A percentile compares a stretch with the other conserved stretches of the same genome.
Evolutionary conservation across 2,329 filamentous ascomycete genomes (phyloP).

Genomic region (Elsinoe fawcettii): DNA sequence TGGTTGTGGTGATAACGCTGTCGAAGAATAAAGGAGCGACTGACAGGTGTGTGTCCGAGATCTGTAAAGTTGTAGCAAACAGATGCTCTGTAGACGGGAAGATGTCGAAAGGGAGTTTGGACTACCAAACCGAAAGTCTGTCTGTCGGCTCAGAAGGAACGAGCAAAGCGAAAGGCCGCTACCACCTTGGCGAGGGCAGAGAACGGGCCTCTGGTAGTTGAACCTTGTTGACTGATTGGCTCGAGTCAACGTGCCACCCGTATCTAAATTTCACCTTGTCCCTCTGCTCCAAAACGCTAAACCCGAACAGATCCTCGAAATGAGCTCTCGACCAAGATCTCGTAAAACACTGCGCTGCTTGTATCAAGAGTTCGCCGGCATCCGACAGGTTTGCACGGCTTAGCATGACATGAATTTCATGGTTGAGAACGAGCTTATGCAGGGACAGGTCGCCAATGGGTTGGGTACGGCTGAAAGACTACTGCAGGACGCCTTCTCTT

Average conservation of each 20-base stretch:
- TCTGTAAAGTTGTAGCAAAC: neutral
- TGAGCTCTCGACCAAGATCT: slow-evolving; percentile 12
- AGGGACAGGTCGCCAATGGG: neutral
- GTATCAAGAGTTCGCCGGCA: neutral
- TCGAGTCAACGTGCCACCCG: slow-evolving; percentile 7
- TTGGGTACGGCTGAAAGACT: neutral
- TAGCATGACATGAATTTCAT: neutral
- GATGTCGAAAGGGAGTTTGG: neutral
- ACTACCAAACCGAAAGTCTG: neutral
- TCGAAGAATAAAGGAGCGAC: slow-evolving; percentile 11
- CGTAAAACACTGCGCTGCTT: neutral
- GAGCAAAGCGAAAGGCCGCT: neutral
- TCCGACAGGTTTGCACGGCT: neutral
- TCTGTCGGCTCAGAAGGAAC: neutral
- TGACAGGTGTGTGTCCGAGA: neutral
- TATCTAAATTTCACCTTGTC: slow-evolving; percentile 9
- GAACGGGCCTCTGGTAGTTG: neutral
- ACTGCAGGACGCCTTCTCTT: neutral
- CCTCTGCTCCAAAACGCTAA: too few species aligned
- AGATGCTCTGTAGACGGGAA: neutral
- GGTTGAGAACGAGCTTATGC: neutral
- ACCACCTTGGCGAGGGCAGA: neutral
- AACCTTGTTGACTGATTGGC: too few species aligned
- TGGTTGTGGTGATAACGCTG: neutral
- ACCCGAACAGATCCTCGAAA: neutral